Evolutionary conservation across 441 rosid genomes (phyloP).

Genomic region (Omphalea diandra): DNA sequence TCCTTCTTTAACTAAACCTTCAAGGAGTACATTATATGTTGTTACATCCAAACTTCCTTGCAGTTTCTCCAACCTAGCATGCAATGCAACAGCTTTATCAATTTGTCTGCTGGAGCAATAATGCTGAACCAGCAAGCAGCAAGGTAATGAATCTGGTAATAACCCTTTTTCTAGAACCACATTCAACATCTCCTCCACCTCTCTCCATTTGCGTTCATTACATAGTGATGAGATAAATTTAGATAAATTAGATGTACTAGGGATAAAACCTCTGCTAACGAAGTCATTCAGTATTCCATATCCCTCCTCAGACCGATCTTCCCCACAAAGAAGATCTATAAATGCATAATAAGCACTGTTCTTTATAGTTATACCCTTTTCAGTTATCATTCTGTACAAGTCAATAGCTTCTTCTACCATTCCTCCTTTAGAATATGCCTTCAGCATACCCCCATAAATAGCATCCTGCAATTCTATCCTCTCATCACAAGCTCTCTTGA

Average conservation of each 20-base stretch:
- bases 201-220: constrained; percentile 47
- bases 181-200: constrained; percentile 42
- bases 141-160: constrained; percentile 41
- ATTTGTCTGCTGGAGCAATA: constrained; percentile 48
- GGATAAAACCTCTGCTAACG: constrained; percentile 45
- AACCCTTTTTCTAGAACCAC: constrained; percentile 47
- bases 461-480: constrained; percentile 32
- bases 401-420: constrained; percentile 51
- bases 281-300: constrained; percentile 41
- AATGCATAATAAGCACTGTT: constrained; percentile 32
- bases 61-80: constrained; percentile 45
- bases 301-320: constrained; percentile 36
- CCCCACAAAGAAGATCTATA: constrained; percentile 44
- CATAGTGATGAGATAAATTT: constrained; percentile 43
- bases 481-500: constrained; percentile 41
- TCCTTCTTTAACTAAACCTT: constrained; percentile 36
- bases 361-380: background rate
- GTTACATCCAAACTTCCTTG: constrained; percentile 43
- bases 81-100: constrained; percentile 56
- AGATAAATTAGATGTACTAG: constrained; percentile 40
- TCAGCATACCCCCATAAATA: constrained; percentile 53
- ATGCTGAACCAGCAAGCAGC: constrained; percentile 45
- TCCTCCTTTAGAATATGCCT: constrained; percentile 42
- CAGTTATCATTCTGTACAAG: constrained; percentile 32
- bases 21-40: constrained; percentile 52